Conservation (phyloP, 305 asterid genomes). For the Andrographis paniculata region DNA sequence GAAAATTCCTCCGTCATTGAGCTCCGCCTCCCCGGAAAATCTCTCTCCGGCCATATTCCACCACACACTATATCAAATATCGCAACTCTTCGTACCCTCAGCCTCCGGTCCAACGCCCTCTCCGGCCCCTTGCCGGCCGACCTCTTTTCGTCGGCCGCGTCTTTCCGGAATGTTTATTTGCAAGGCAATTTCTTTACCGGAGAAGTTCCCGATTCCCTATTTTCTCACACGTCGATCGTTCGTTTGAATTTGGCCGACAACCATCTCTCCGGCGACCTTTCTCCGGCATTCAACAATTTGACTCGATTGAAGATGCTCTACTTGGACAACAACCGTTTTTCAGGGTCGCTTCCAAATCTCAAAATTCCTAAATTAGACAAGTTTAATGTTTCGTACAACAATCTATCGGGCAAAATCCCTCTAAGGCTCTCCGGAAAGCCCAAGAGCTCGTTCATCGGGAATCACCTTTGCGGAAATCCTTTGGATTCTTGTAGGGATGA, state of each 20-base stretch:
- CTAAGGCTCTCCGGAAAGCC: constrained; percentile 38
- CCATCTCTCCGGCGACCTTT: constrained; percentile 51
- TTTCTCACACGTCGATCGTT: constrained; percentile 40
- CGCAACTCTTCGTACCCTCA: constrained; percentile 48
- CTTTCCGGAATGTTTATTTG: constrained; percentile 52
- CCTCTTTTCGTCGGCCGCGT: constrained; percentile 33
- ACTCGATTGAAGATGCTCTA: constrained; percentile 59
- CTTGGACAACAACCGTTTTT: constrained; percentile 44
- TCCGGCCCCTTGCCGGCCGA: constrained; percentile 58
- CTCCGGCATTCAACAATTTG: constrained; percentile 43
- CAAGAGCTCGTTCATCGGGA: constrained; percentile 46
- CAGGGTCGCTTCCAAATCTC: constrained; percentile 55
- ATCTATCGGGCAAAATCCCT: constrained; percentile 55
- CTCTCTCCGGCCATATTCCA: constrained; percentile 61
- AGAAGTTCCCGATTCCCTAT: constrained; percentile 39
- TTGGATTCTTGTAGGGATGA: constrained; percentile 33
- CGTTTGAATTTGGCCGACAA: constrained; percentile 56
- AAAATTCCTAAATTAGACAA: constrained; percentile 35
- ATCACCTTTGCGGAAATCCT: constrained; percentile 70
- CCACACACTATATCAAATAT: constrained; percentile 44
- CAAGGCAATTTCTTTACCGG: constrained; percentile 59
- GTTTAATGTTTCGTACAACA: constrained; percentile 58
- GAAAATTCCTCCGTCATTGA: constrained; percentile 37
- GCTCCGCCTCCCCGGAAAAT: constrained; percentile 76
- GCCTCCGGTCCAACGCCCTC: constrained; percentile 72